Evolutionary conservation across 768 basidiomycete genomes (phyloP).

Genomic region (Amanita subjunquillea): DNA sequence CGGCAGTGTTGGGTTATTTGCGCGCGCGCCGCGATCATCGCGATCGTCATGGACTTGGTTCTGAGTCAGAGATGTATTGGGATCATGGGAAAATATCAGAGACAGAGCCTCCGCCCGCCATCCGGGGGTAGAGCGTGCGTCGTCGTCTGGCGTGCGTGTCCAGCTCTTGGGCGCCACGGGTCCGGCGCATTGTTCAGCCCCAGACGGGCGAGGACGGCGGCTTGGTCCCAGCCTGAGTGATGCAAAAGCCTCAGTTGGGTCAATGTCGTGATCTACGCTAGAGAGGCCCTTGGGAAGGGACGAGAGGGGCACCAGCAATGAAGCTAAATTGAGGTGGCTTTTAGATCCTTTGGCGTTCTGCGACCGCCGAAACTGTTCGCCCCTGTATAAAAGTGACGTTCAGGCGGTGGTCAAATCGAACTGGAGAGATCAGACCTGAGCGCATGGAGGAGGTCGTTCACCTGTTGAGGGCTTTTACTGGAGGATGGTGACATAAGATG

Average conservation of each 20-base stretch:
- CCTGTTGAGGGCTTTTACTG: slow-evolving; percentile 14
- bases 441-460: slow-evolving; percentile 41
- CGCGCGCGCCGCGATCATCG: background rate
- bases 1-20: slow-evolving; percentile 21
- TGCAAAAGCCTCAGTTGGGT: slow-evolving; percentile 1
- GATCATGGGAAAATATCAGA: slow-evolving; percentile 24
- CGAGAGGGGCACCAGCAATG: slow-evolving; percentile 16
- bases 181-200: slow-evolving; percentile 24
- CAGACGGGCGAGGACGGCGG: background rate
- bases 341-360: slow-evolving; percentile 41
- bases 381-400: slow-evolving; percentile 25
- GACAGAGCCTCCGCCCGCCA: slow-evolving; percentile 53
- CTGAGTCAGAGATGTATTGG: too few species aligned
- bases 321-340: slow-evolving; percentile 16
- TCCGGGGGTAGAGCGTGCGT: slow-evolving; percentile 18
- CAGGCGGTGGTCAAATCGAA: background rate
- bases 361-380: slow-evolving; percentile 59
- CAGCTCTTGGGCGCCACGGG: slow-evolving; percentile 52
- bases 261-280: slow-evolving; percentile 13
- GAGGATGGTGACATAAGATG: background rate
- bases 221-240: background rate
- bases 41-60: background rate
- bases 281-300: slow-evolving; percentile 35
- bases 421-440: slow-evolving; percentile 28
- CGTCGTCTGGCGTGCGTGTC: slow-evolving; percentile 23